Base-by-base conservation (phyloP, 805 yeast species). In the Sungouiella blattae region DNA sequence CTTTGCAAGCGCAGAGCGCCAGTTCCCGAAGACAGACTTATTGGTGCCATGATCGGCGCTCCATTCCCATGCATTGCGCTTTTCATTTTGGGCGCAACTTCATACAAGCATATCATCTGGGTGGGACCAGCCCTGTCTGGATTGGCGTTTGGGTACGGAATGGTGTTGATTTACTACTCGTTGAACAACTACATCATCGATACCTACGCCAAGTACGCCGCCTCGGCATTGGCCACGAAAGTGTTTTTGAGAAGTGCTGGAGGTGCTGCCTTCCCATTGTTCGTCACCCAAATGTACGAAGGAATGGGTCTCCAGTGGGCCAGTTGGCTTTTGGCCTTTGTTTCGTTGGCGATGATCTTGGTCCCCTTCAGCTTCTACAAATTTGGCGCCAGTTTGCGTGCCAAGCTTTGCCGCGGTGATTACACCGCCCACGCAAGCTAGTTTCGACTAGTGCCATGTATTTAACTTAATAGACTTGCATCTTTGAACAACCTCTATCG, bases 201-300 rank as follows among this genome's bases (percentile, higher is more conserved):
- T 61, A 83, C 95, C 26, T 87, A 88, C 61, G 83, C 87, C 35
- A 78, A 82, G 52, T 82, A 73, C 53, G 89, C 91, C 4, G 87
- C 93, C 6, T 72, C 81, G 40, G 93, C 93, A 0, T 68, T 84
- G 47, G 91, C 91, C 11, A 83, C 91, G 4, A 84, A 84, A 55
- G 91, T 83, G 20, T 83, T 84, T 51, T 65, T 84, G 49, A 75
- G 94, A 69, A 73, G 83, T 49, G 83, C 87, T 14, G 89, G 88
- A 52, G 94, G 93, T 67, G 91, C 88, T 18, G 91, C 88, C 0
- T 83, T 84, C 73, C 89, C 91, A 41, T 66, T 84, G 47, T 83
- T 84, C 55, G 77, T 84, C n/a, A 77, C 79, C 25, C 91, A 83
- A 60, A 83, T 84, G 91, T 84, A 83, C 57, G 75, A 75, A 42